Base-by-base conservation (phyloP, 129 eudicot genomes). In the Artemisia argyi region DNA sequence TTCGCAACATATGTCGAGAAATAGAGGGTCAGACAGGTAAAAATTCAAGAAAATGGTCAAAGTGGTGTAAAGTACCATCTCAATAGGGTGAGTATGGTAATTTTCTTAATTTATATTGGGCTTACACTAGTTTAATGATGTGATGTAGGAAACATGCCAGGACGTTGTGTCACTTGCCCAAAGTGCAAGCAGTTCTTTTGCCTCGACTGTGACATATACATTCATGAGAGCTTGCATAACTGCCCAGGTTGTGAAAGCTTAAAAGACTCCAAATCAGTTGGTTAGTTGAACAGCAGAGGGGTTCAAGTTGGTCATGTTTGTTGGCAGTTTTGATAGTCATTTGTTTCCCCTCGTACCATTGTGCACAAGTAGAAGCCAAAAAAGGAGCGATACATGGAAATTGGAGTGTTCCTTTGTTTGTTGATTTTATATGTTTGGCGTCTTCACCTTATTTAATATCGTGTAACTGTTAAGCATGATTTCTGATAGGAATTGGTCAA, bases 171-270 rank as follows among this genome's bases (percentile, higher is more conserved):
- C 54, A 69, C 87, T 5, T 94, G 99, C 80, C 93, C 96, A 6
- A 90, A 88, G 77, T 94, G 99, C 89, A 83, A 86, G 61, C 88
- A 83, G 68, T 65, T 82, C 73, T 94, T 90, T 79, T 94, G 99
- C 77, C 96, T 94, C 12, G 99, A 94, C 49, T 94, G 99, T 77
- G 99, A 94, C 77, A 94, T 94, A 32, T 94, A 94, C 77, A 90
- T 94, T 53, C 99, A 94, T 14, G 99, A 94, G 85, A 94, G 99
- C 76, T 74, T 94, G 86, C 99, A 94, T 49, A 94, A 94, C 67
- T 94, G 99, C 65, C 99, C 99, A 1, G 99, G 99, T 48, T 94
- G 99, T 49, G 99, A 94, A 81, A 78, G 95, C 84, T 73, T 85
- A 71, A 74, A 79, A 52, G 85, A 81, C 56, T 76, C 92, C 28